phyloP scores from a whole-genome alignment of 2,329 filamentous ascomycete species.

The Botrytis tulipae region DNA sequence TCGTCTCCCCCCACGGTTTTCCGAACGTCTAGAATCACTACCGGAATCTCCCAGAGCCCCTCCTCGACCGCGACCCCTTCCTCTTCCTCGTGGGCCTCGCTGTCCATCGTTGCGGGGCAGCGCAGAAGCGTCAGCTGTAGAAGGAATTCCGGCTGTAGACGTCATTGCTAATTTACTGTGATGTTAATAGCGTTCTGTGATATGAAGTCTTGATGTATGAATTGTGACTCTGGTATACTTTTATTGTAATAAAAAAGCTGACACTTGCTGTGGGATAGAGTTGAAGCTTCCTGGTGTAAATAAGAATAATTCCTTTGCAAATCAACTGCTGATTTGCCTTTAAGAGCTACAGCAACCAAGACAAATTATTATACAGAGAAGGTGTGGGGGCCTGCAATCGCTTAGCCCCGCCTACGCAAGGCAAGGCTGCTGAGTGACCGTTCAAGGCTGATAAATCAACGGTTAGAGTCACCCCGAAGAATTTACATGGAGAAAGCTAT shows the following conservation, averaged over 20 bases:
- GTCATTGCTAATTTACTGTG: constrained; percentile 11
- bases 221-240: neutral
- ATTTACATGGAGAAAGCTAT: neutral
- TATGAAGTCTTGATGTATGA: neutral
- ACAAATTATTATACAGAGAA: constrained; percentile 13
- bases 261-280: neutral
- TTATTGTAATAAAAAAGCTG: neutral
- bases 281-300: neutral
- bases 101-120: constrained; percentile 35
- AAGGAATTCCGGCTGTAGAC: constrained; percentile 21
- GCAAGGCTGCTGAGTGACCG: constrained; percentile 14
- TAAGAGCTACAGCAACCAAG: neutral
- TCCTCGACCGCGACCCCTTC: constrained; percentile 22
- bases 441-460: constrained; percentile 18
- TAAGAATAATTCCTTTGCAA: neutral
- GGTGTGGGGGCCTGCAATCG: constrained; percentile 10
- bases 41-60: constrained; percentile 25
- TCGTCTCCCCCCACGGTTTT: constrained; percentile 31
- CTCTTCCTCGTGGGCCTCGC: constrained; percentile 42
- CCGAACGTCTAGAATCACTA: constrained; percentile 33
- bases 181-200: neutral
- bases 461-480: neutral
- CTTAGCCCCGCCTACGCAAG: constrained; percentile 15
- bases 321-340: neutral
- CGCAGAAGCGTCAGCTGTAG: constrained; percentile 23